phyloP scores from a whole-genome alignment of 805 yeast genomes.

The Candida montana region DNA sequence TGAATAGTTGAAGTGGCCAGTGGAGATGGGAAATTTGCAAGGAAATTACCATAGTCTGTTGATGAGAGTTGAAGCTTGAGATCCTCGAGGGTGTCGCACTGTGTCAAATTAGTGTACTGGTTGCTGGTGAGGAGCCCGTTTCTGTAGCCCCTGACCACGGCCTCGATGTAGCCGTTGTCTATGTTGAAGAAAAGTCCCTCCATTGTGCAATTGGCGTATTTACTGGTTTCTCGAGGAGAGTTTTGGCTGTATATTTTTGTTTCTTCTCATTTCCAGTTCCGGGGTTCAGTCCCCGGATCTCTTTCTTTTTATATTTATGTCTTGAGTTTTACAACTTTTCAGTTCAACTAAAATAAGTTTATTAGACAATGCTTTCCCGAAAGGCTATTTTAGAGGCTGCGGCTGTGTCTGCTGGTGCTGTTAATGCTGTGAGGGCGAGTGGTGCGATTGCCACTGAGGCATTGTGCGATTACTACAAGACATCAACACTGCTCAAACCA shows the following conservation, averaged over 20 bases:
- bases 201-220: conserved; percentile 41
- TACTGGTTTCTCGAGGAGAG: neutral
- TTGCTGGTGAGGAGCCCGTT: conserved; percentile 70
- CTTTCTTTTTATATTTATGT: no score
- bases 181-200: conserved; percentile 91
- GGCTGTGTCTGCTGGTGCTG: conserved; percentile 16
- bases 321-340: no score
- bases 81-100: conserved; percentile 93
- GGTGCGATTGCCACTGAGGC: conserved; percentile 8
- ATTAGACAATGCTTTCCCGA: conserved; percentile 13
- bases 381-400: conserved; percentile 18
- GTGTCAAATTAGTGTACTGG: conserved; percentile 89
- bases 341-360: no score
- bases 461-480: conserved; percentile 16
- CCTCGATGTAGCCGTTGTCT: conserved; percentile 87
- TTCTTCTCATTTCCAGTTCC: no score
- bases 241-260: neutral
- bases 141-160: conserved; percentile 89
- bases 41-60: conserved; percentile 91
- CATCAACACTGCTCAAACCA: conserved; percentile 19
- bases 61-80: conserved; percentile 89
- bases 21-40: conserved; percentile 77
- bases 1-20: conserved; percentile 84
- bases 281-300: no score
- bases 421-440: conserved; percentile 12